Percentiles rank a stretch among this genome's conserved stretches.
Evolutionary conservation across 768 basidiomycete genomes (phyloP).

Genomic region (Mycena rosella): DNA sequence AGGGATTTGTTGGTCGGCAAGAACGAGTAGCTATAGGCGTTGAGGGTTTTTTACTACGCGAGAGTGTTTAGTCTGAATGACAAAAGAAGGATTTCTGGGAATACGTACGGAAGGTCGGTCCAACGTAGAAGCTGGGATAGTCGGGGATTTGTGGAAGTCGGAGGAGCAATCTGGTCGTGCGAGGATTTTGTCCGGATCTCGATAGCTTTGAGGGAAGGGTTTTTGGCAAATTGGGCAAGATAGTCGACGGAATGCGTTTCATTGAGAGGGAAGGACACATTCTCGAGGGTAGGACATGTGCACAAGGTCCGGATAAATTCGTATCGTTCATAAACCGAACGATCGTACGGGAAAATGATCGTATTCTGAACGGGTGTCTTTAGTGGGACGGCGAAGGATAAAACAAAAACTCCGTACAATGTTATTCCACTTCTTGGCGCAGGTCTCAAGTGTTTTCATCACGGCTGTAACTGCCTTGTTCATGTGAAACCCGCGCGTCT

Average conservation of each 20-base stretch:
- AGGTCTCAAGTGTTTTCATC: background rate
- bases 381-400: too few relatives aligned
- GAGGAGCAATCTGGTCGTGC: background rate
- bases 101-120: background rate
- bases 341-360: slow-evolving; percentile 3
- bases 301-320: too few relatives aligned
- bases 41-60: background rate
- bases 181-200: slow-evolving; percentile 1
- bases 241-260: background rate
- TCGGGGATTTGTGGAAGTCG: background rate
- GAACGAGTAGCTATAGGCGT: background rate
- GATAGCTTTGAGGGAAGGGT: background rate
- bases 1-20: background rate
- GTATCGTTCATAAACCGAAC: too few relatives aligned
- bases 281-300: background rate
- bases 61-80: background rate
- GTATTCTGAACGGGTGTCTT: background rate
- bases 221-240: slow-evolving; percentile 4
- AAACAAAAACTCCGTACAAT: background rate
- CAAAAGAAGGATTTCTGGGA: background rate
- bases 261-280: slow-evolving; percentile 2
- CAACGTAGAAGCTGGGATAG: background rate
- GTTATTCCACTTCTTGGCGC: background rate
- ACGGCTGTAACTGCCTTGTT: background rate
- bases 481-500: background rate